Evolutionary conservation across 2,329 filamentous ascomycete genomes (phyloP), one percentile per base, ranked within the genome.

Genomic region (Aspergillus pseudonomiae): DNA sequence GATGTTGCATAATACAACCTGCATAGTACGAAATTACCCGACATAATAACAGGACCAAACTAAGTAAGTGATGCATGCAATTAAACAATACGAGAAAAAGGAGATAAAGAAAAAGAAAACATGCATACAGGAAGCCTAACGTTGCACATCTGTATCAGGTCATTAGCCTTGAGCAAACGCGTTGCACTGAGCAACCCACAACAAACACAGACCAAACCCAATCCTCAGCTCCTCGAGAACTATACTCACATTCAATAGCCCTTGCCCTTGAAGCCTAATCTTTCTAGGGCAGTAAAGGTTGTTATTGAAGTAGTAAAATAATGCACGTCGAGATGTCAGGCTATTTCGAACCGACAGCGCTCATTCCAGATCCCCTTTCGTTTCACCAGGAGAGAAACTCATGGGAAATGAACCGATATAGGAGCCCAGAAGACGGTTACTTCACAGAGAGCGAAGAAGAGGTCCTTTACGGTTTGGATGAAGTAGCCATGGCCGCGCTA

Each of bases 381-480:
- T 14, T 43, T 2, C 9, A n/a, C 1, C 19, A 21, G 19, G 36
- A 26, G 16, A 12, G n/a, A 26, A 19, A 28, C 19, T 30, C 52
- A 43, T 30, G 41, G 28, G 30, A 46, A 21, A 48, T 12, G 32
- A n/a, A 21, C 21, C 32, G n/a, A 24, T 39, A 39, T 11, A 26
- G 19, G n/a, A 12, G 14, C n/a, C 39, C 43, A 14, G 36, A 59
- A 16, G 62, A 66, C 28, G 30, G 34, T 26, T 61, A 57, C 52
- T 62, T 57, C 39, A 67, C 63, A 41, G 62, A 65, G 21, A 65
- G 71, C 41, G 74, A 73, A 64, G 70, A 72, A 57, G 73, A 76
- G 56, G 72, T 75, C 4, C 54, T 74, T 28, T 71, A 66, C 53
- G 63, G 69, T 4, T 67, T 75, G 3, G 71, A 76, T 57, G 67